A percentile compares a stretch with the other conserved stretches of the same genome.
Conservation (phyloP, 331 rosid genomes). For the Telfairia occidentalis region DNA sequence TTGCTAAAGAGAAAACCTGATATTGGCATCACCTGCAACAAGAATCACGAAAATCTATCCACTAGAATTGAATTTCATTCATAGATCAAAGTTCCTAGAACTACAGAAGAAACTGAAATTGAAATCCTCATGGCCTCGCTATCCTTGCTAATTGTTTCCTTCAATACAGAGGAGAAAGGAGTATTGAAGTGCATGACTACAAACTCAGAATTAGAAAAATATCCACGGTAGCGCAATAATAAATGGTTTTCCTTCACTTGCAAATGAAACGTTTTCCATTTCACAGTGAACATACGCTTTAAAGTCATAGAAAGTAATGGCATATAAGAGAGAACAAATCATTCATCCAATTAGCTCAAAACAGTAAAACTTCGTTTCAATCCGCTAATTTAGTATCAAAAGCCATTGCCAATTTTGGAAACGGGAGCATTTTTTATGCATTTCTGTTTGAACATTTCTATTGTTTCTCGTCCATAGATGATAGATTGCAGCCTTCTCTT, state of each 20-base stretch:
- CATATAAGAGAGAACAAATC: neutral
- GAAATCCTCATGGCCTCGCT: neutral
- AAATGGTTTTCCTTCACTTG: neutral
- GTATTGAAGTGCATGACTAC: neutral
- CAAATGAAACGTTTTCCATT: neutral
- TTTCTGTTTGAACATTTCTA: neutral
- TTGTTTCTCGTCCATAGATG: neutral
- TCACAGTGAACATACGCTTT: neutral
- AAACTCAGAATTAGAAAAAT: neutral
- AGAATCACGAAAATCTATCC: conserved; percentile 4
- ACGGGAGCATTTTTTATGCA: neutral
- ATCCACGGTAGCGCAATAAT: neutral
- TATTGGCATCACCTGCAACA: conserved; percentile 77
- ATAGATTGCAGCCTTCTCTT: neutral
- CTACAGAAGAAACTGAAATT: neutral
- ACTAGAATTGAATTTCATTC: neutral
- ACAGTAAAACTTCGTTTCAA: neutral
- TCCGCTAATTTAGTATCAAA: neutral
- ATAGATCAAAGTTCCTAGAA: neutral
- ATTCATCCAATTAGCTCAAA: neutral
- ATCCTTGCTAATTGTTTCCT: neutral
- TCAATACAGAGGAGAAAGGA: neutral
- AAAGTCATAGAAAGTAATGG: neutral
- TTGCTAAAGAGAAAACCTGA: conserved; percentile 62
- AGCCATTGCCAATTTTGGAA: neutral